Percentiles rank a stretch among this genome's conserved stretches.
Evolutionary conservation across 345 rosid genomes (phyloP).

Genomic region (Boechera stricta): DNA sequence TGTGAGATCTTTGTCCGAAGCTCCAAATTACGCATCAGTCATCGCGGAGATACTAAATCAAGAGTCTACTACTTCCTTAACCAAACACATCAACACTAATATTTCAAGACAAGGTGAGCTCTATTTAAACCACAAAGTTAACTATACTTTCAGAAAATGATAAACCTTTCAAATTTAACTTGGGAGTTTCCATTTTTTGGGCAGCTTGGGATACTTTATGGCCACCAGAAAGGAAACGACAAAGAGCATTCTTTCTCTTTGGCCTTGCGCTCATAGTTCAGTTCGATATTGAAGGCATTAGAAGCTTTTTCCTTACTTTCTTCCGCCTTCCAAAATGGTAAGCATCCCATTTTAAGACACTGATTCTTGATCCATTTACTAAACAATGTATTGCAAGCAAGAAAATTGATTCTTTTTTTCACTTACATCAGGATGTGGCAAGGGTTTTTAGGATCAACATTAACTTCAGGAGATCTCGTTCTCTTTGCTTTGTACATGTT

Average conservation of each 20-base stretch:
- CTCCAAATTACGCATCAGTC: slow-evolving; percentile 85
- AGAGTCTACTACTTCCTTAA: slow-evolving; percentile 38
- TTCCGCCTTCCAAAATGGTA: slow-evolving; percentile 92
- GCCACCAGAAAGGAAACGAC: slow-evolving; percentile 97
- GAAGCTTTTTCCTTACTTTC: slow-evolving; percentile 82
- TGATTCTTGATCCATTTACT: slow-evolving; percentile 7
- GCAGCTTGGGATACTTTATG: slow-evolving; percentile 96
- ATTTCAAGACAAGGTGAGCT: slow-evolving; percentile 85
- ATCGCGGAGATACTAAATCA: slow-evolving; percentile 72
- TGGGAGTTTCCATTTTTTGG: background rate
- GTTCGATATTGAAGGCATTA: slow-evolving; percentile 79
- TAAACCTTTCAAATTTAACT: background rate
- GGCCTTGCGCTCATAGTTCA: slow-evolving; percentile 89
- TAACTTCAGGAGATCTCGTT: slow-evolving; percentile 83
- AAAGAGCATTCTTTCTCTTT: slow-evolving; percentile 91
- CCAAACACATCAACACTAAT: slow-evolving; percentile 47
- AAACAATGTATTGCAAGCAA: slow-evolving; percentile 21
- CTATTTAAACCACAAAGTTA: background rate
- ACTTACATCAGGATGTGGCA: slow-evolving; percentile 79
- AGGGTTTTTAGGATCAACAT: slow-evolving; percentile 90
- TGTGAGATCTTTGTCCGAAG: slow-evolving; percentile 94
- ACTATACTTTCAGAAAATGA: background rate
- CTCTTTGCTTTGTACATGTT: slow-evolving; percentile 88
- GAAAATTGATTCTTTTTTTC: slow-evolving; percentile 9
- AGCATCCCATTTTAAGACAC: slow-evolving; percentile 8